phyloP scores from a whole-genome alignment of 805 yeast species.

The Cyberlindnera maritima region DNA sequence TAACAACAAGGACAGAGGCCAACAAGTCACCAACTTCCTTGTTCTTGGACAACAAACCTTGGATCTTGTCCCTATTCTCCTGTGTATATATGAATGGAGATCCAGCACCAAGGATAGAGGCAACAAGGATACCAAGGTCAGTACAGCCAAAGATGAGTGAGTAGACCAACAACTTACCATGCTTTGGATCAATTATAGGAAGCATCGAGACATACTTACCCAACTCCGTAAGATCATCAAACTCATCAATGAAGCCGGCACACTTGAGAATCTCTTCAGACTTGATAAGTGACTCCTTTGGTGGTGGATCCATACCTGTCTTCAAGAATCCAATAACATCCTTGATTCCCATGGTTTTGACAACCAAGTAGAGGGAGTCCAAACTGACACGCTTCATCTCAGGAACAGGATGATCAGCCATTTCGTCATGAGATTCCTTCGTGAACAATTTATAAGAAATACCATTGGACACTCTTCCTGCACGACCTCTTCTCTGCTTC shows the following conservation, averaged over 20 bases:
- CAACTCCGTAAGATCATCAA: conserved; percentile 59
- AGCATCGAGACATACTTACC: conserved; percentile 78
- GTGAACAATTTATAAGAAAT: conserved; percentile 80
- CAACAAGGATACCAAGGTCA: conserved; percentile 74
- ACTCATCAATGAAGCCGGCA: conserved; percentile 65
- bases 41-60: conserved; percentile 35
- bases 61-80: conserved; percentile 66
- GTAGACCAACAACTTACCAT: conserved; percentile 77
- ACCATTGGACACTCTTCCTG: conserved; percentile 93
- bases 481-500: conserved; percentile 91
- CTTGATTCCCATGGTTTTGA: conserved; percentile 83
- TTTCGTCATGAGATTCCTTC: conserved; percentile 50
- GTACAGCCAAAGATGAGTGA: conserved; percentile 84
- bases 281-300: conserved; percentile 34
- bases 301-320: conserved; percentile 83
- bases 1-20: conserved; percentile 59
- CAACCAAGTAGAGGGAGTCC: conserved; percentile 78
- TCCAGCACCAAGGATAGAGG: conserved; percentile 72
- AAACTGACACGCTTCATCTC: conserved; percentile 83
- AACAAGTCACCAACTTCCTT: conserved; percentile 73
- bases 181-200: conserved; percentile 79
- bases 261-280: conserved; percentile 51
- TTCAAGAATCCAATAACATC: conserved; percentile 68
- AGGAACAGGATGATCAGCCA: conserved; percentile 78
- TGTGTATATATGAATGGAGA: conserved; percentile 64